Evolutionary conservation across 2,329 filamentous ascomycete species (phyloP).

Genomic region (Aureobasidium sp.): DNA sequence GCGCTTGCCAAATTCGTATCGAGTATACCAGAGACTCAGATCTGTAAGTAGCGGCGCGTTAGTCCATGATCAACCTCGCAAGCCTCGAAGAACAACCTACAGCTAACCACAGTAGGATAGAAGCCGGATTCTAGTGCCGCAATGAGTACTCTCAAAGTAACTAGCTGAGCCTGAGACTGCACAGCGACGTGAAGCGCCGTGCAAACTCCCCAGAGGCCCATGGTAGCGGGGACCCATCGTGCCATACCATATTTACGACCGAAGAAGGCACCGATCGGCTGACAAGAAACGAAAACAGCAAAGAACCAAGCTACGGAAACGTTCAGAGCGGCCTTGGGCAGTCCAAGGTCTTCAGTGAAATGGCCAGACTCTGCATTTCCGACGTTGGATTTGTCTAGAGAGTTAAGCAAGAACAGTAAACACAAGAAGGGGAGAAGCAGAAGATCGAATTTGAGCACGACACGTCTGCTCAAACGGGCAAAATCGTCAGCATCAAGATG

Average conservation of each 20-base stretch:
- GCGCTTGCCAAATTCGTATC: conserved; percentile 47
- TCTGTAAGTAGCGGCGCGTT: conserved; percentile 20
- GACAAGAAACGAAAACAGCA: conserved; percentile 48
- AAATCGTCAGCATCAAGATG: background rate
- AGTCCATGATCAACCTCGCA: background rate
- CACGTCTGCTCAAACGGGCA: conserved; percentile 23
- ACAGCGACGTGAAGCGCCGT: conserved; percentile 42
- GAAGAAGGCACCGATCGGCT: conserved; percentile 49
- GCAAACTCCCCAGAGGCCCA: conserved; percentile 45
- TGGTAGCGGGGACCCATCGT: conserved; percentile 48
- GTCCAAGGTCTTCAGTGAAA: conserved; percentile 48
- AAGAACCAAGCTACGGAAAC: conserved; percentile 50
- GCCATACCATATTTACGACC: conserved; percentile 48
- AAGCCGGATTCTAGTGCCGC: conserved; percentile 47
- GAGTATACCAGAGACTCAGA: conserved; percentile 49
- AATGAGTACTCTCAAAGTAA: conserved; percentile 36
- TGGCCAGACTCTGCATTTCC: conserved; percentile 51
- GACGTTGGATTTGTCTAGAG: conserved; percentile 45
- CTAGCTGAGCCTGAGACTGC: conserved; percentile 38
- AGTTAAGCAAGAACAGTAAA: conserved; percentile 44
- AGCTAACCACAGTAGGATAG: conserved; percentile 51
- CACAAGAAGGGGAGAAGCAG: conserved; percentile 44
- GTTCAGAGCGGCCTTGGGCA: conserved; percentile 44
- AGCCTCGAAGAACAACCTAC: background rate
- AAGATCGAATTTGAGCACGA: conserved; percentile 40